Conservation (phyloP, 345 rosid species). For the Hypericum perforatum region DNA sequence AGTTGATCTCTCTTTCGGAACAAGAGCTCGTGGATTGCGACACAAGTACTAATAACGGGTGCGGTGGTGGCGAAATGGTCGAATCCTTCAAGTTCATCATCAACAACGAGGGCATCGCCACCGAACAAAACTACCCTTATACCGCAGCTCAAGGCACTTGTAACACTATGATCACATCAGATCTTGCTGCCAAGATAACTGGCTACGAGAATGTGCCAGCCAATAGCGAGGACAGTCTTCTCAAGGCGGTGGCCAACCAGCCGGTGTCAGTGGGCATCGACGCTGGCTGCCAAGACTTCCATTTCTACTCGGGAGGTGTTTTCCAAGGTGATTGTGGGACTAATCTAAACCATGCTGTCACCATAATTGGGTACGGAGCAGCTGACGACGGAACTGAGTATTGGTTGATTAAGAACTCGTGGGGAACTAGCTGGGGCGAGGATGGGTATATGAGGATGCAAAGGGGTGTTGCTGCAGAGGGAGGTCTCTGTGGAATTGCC, state of each 20-base stretch:
- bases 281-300: no score
- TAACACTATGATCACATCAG: no score
- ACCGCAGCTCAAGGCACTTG: no score
- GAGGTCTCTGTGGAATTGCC: neutral
- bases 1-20: neutral
- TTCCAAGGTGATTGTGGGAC: no score
- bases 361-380: neutral
- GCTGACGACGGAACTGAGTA: neutral
- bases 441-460: neutral
- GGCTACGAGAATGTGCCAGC: neutral
- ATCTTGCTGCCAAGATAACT: no score
- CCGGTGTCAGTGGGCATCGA: no score
- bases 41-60: neutral
- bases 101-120: neutral
- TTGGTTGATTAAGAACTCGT: no score
- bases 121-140: neutral
- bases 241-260: neutral
- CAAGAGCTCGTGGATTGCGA: neutral
- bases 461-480: neutral
- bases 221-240: neutral
- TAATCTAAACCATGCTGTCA: no score
- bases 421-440: no score
- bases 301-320: no score
- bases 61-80: no score
- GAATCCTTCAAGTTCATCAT: neutral